These are phyloP conservation scores for Scedosporium dehoogii DNA, from an alignment of 2,329 filamentous ascomycete genomes.

Conservation along the genomic window DNA sequence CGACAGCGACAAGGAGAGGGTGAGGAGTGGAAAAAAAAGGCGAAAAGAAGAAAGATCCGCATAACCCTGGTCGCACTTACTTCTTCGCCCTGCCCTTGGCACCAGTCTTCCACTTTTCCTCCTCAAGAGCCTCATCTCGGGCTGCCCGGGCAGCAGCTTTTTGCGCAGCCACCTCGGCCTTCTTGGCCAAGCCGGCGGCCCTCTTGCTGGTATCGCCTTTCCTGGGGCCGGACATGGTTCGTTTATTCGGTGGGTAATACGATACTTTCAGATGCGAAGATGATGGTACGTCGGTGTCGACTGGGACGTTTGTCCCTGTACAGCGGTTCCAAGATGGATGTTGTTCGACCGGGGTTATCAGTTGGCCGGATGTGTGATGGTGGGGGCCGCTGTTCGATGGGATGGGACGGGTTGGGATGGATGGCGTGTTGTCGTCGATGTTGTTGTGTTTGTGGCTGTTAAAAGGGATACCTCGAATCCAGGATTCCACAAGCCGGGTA, in stretches of 20 bases:
- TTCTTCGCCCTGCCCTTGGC: conserved; percentile 80
- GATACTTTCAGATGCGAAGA: background rate
- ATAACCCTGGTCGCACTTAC: conserved; percentile 38
- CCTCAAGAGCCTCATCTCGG: conserved; percentile 58
- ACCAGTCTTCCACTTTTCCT: conserved; percentile 74
- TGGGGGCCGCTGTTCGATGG: background rate
- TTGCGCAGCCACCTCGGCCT: conserved; percentile 74
- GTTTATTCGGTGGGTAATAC: background rate
- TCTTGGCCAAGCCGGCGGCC: conserved; percentile 78
- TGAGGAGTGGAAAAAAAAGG: background rate
- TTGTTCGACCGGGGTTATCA: background rate
- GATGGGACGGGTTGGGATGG: background rate
- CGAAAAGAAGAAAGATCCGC: background rate
- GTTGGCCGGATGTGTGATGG: too few relatives aligned
- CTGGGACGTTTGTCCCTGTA: background rate
- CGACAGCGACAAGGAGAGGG: background rate
- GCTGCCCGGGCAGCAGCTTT: conserved; percentile 66
- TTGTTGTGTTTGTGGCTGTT: background rate
- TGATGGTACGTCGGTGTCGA: background rate
- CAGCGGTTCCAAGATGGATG: background rate
- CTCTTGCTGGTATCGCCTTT: conserved; percentile 78
- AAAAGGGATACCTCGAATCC: background rate
- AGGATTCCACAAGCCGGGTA: background rate
- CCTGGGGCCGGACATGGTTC: conserved; percentile 63
- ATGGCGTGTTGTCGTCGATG: background rate